Evolutionary conservation across 805 yeast species (phyloP), one percentile per base, ranked within the genome.

Genomic region (Suhomyces sp.): DNA sequence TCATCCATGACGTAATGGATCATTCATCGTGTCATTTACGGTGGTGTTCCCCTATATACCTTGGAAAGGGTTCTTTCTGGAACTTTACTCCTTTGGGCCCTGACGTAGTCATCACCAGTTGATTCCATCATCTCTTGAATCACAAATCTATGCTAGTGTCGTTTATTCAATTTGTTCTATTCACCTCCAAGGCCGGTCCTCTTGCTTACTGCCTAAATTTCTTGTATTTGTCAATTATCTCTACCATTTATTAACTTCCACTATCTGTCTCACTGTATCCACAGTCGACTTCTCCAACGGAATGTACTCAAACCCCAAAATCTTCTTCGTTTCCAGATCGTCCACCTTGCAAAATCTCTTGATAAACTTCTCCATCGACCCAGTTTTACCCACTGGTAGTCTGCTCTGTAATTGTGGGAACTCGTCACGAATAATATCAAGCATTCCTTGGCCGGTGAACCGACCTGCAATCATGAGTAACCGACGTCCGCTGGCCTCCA

Each of bases 211-310:
- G n/a, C n/a, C n/a, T n/a, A n/a, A n/a, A n/a, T n/a, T n/a, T n/a
- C n/a, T n/a, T n/a, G n/a, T n/a, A n/a, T n/a, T n/a, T n/a, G n/a
- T n/a, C n/a, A n/a, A n/a, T n/a, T n/a, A n/a, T n/a, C n/a, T n/a
- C n/a, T n/a, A 23, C 25, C 25, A 23, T 6, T 23, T n/a, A 12
- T 28, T 28, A 10, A 10, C 31, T 19, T 17, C 19, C 17, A 51
- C 25, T 20, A 54, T 48, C 35, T 54, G 61, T 20, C 39, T 20
- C 14, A 51, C 53, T 4, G 58, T 40, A 36, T 52, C 58, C 19
- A 36, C 42, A 2, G 50, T 46, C 4, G 48, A 27, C 15, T 45
- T 29, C 31, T 49, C 44, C 29, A 56, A 39, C 22, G 40, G 35
- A 20, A 35, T 39, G 31, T 45, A 46, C 12, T 40, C 44, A 21